These are phyloP conservation scores for Rhododendron mucronatum DNA, from an alignment of 148 eudicot species.

Conservation along the genomic window DNA sequence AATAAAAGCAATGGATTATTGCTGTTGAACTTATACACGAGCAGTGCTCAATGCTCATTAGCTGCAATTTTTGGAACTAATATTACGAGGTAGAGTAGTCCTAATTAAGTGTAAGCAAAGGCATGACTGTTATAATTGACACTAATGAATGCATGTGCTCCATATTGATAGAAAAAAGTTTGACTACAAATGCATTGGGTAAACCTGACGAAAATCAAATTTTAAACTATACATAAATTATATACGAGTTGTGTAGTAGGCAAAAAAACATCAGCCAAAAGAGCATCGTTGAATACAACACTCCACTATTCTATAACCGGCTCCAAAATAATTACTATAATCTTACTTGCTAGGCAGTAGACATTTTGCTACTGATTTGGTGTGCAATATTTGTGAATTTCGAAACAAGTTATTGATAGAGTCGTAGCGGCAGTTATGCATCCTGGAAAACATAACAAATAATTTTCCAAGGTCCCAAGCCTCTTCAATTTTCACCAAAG, in stretches of 20 bases:
- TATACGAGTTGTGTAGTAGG: background rate
- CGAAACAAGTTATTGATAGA: background rate
- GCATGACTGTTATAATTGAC: background rate
- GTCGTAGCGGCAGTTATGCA: background rate
- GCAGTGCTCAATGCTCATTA: background rate
- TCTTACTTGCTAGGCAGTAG: background rate
- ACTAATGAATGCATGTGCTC: background rate
- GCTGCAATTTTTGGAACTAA: background rate
- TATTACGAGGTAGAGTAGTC: background rate
- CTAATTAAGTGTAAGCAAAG: background rate
- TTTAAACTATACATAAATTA: background rate
- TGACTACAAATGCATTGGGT: background rate
- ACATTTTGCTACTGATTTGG: background rate
- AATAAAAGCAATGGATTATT: background rate
- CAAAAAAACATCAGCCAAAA: background rate
- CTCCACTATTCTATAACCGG: background rate
- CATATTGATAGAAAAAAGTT: background rate
- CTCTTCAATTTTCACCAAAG: background rate
- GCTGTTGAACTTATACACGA: background rate
- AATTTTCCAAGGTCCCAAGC: background rate
- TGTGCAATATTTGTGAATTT: background rate
- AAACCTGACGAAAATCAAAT: background rate
- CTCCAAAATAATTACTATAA: background rate
- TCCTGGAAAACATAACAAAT: background rate
- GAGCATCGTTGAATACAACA: background rate